These are phyloP conservation scores for Penicillium frequentans DNA, from an alignment of 2,329 filamentous ascomycete genomes.

Conservation along the genomic window DNA sequence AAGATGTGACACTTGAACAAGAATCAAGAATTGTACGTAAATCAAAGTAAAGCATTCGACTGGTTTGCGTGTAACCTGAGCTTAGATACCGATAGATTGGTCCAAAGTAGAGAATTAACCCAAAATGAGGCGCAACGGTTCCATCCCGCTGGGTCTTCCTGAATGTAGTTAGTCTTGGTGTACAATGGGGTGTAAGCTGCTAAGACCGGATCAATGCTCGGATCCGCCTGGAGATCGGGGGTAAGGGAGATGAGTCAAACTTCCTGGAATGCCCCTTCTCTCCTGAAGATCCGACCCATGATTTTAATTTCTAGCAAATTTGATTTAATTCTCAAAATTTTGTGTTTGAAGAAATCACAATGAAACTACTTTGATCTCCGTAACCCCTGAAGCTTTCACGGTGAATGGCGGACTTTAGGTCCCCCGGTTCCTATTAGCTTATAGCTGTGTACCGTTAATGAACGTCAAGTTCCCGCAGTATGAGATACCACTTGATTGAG, in stretches of 20 bases:
- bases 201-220: background rate
- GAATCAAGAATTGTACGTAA: background rate
- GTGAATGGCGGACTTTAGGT: conserved; percentile 10
- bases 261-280: conserved; percentile 23
- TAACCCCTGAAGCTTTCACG: conserved; percentile 11
- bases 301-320: background rate
- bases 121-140: conserved; percentile 21
- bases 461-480: background rate
- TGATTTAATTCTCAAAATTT: background rate
- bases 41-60: background rate
- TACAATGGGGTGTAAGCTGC: background rate
- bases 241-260: background rate
- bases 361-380: background rate
- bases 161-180: background rate
- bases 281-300: conserved; percentile 27
- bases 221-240: background rate
- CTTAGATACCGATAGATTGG: background rate
- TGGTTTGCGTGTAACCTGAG: background rate
- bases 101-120: background rate
- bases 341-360: background rate
- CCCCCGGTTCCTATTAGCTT: conserved; percentile 13
- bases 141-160: conserved; percentile 17
- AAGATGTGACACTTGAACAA: background rate
- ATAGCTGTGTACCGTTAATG: conserved; percentile 3
- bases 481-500: background rate